These are phyloP conservation scores for Lophiostoma macrostomum DNA, from an alignment of 495 filamentous ascomycete genomes.

Conservation along the genomic window DNA sequence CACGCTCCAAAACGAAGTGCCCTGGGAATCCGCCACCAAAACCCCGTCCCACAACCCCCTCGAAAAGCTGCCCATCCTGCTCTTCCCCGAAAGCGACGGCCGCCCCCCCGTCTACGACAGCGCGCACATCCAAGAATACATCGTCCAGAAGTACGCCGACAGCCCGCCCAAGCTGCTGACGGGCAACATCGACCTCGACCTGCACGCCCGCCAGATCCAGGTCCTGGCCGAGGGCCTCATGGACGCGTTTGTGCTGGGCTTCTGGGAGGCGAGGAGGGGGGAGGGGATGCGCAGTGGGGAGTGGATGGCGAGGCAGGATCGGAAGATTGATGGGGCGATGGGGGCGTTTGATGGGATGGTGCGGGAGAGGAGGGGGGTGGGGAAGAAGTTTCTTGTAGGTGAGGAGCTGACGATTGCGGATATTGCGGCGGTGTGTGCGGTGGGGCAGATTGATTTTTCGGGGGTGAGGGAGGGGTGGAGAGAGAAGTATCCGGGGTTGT, in stretches of 20 bases:
- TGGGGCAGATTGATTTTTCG: too few species aligned
- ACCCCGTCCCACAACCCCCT: slow-evolving; percentile 34
- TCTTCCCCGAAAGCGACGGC: slow-evolving; percentile 22
- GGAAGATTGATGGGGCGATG: slow-evolving; percentile 12
- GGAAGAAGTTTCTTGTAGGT: not conserved
- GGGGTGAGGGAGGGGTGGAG: too few species aligned
- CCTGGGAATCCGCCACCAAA: slow-evolving; percentile 32
- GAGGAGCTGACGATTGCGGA: too few species aligned
- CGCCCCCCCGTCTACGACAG: slow-evolving; percentile 26
- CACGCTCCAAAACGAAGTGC: slow-evolving; percentile 32
- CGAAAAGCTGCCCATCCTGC: slow-evolving; percentile 33
- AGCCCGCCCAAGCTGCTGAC: slow-evolving; percentile 5
- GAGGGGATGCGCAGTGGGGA: slow-evolving; percentile 15
- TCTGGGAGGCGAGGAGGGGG: slow-evolving; percentile 32
- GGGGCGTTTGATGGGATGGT: not conserved
- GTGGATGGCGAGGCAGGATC: slow-evolving; percentile 26
- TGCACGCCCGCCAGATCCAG: slow-evolving; percentile 32
- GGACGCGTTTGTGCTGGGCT: slow-evolving; percentile 32
- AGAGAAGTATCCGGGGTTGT: too few species aligned
- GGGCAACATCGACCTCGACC: slow-evolving; percentile 22
- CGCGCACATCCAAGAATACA: slow-evolving; percentile 31
- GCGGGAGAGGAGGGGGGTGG: not conserved
- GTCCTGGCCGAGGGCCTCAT: slow-evolving; percentile 33
- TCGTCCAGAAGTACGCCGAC: slow-evolving; percentile 30
- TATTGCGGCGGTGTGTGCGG: too few species aligned